A percentile compares a stretch with the other conserved stretches of the same genome.
These are phyloP conservation scores for Hypoxylon lenormandii DNA, from an alignment of 495 filamentous ascomycete genomes.

Conservation along the genomic window DNA sequence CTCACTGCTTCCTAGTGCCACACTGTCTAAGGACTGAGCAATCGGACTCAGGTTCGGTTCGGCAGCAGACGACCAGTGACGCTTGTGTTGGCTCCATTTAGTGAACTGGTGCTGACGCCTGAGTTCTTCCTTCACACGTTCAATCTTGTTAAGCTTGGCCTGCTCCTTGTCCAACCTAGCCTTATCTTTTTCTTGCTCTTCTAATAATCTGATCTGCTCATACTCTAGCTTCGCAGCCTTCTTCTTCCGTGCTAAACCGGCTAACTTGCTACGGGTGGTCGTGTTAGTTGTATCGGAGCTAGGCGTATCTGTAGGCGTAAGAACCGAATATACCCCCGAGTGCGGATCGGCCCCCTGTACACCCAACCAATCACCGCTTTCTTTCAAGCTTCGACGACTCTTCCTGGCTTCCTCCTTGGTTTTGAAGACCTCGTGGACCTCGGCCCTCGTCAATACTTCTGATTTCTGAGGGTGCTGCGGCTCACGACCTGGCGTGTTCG, in stretches of 20 bases:
- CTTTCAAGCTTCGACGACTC: conserved; percentile 55
- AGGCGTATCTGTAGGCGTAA: conserved; percentile 56
- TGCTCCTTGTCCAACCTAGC: conserved; percentile 47
- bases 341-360: conserved; percentile 67
- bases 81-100: conserved; percentile 57
- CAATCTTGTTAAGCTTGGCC: conserved; percentile 51
- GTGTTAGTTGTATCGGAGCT: conserved; percentile 43
- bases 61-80: conserved; percentile 63
- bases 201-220: conserved; percentile 45
- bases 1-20: conserved; percentile 49
- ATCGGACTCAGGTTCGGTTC: conserved; percentile 63
- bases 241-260: conserved; percentile 47
- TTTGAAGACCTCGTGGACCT: conserved; percentile 44
- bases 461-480: conserved; percentile 35
- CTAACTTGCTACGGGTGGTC: conserved; percentile 42
- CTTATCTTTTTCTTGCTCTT: conserved; percentile 48
- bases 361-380: conserved; percentile 66
- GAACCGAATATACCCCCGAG: conserved; percentile 62
- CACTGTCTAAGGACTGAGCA: conserved; percentile 54
- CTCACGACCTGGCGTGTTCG: conserved; percentile 37
- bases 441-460: conserved; percentile 22
- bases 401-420: conserved; percentile 55
- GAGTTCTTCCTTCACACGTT: conserved; percentile 52
- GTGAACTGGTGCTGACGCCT: conserved; percentile 50
- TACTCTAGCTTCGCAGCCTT: conserved; percentile 50